A percentile compares a stretch with the other conserved stretches of the same genome.
These are phyloP conservation scores for Stagonosporopsis vannaccii DNA, from an alignment of 2,329 filamentous ascomycete species.

Conservation along the genomic window DNA sequence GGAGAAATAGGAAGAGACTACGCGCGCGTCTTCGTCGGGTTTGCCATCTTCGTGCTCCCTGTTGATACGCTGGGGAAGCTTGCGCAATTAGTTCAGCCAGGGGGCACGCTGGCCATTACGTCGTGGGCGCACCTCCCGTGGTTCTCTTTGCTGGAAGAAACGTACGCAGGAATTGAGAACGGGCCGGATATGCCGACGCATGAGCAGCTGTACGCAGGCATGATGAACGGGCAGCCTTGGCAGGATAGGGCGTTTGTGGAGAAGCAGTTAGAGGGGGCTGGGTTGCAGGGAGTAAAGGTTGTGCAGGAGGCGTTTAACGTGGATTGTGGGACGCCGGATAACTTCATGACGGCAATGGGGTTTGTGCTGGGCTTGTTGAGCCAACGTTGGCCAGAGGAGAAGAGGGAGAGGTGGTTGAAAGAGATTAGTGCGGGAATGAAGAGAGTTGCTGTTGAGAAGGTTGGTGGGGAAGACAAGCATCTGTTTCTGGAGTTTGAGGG, in stretches of 20 bases:
- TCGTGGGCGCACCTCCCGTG: slow-evolving; percentile 32
- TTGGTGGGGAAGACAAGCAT: slow-evolving; percentile 19
- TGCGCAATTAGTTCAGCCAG: slow-evolving; percentile 14
- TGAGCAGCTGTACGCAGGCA: slow-evolving; percentile 7
- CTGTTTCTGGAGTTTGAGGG: slow-evolving; percentile 25
- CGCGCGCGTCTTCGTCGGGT: slow-evolving; percentile 35
- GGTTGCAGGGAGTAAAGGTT: slow-evolving; percentile 25
- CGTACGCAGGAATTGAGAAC: slow-evolving; percentile 12
- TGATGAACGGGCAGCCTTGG: slow-evolving; percentile 26
- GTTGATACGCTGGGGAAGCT: slow-evolving; percentile 9
- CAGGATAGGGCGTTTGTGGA: slow-evolving; percentile 14
- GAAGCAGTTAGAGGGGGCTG: slow-evolving; percentile 23
- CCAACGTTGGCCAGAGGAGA: slow-evolving; percentile 25
- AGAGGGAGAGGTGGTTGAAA: slow-evolving; percentile 20
- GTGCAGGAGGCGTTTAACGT: slow-evolving; percentile 14
- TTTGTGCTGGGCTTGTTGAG: slow-evolving; percentile 27
- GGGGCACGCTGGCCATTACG: slow-evolving; percentile 32
- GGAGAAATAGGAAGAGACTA: slow-evolving; percentile 1
- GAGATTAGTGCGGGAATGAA: slow-evolving; percentile 20
- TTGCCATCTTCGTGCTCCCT: slow-evolving; percentile 32
- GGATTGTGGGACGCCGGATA: slow-evolving; percentile 22
- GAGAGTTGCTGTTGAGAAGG: slow-evolving; percentile 16
- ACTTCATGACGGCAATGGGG: slow-evolving; percentile 25
- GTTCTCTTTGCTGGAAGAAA: slow-evolving; percentile 16
- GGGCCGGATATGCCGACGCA: slow-evolving; percentile 14